Base-by-base conservation (phyloP, 768 basidiomycete species). In the Suillus ampliporus region DNA sequence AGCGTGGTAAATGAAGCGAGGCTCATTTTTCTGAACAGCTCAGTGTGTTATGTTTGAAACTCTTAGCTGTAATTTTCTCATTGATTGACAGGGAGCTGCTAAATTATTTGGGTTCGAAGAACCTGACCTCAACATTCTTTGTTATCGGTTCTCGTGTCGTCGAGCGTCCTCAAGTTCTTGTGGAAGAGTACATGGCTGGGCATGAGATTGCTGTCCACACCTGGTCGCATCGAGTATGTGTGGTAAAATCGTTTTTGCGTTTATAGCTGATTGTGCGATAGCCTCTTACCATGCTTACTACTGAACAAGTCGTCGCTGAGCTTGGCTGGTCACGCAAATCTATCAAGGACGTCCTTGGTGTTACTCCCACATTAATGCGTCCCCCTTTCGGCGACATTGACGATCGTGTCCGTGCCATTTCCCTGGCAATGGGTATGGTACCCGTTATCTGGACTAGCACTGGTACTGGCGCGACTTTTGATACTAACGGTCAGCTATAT, bases 331-430 rank as follows among this genome's bases (percentile, higher is more conserved):
- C 94, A 59, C 90, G 90, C 60, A 87, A 92, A 76, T 87, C 89
- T 57, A 96, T 99, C 79, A 88, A 90, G 76, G 72, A 72, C 2
- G 84, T 91, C 23, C 77, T 91, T 61, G 91, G 91, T 66, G 88
- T 93, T 31, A 90, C 90, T 1, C 92, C 92, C 0, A 89, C 83
- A 10, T 85, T 85, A 5, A 90, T 90, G 90, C 86, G 92, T 61
- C 88, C 92, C 46, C 92, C 92, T 47, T 93, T 82, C 65, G 92
- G 92, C 69, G 92, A 94, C 70, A 91, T 94, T 34, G 95, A 99
- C 73, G 91, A 94, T 77, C 94, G 96, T 69, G 95, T 99, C 51
- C 91, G 97, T 64, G 91, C 90, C 44, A 94, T 99, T 73, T 80
- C 89, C 21, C 74, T 93, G 59, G 93, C 94, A 35, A 97, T 99